Percentiles rank a stretch among this genome's conserved stretches.
Conservation (phyloP, 768 basidiomycete genomes). For the Boletellus emodensis region DNA sequence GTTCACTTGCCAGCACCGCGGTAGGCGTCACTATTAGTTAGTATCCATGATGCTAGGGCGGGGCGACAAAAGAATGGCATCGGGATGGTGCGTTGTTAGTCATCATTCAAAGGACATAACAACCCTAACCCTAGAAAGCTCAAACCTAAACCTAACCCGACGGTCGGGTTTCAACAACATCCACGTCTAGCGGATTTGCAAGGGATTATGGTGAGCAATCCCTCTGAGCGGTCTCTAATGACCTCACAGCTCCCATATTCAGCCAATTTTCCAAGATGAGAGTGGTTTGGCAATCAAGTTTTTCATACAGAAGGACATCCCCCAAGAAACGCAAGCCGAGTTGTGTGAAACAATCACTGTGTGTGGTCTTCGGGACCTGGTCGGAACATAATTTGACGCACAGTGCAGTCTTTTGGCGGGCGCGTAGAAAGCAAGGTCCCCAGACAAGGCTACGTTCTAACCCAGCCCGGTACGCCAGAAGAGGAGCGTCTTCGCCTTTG, state of each 20-base stretch:
- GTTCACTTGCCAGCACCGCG: too few species aligned
- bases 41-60: too few species aligned
- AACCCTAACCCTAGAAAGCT: conserved; percentile 18
- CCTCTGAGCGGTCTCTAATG: not conserved
- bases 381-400: conserved; percentile 5
- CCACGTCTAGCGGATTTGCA: not conserved
- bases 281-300: conserved; percentile 73
- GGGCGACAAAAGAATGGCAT: too few species aligned
- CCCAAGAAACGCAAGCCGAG: conserved; percentile 63
- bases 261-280: conserved; percentile 73
- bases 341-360: conserved; percentile 74
- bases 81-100: conserved; percentile 1
- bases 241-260: conserved; percentile 1
- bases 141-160: conserved; percentile 33
- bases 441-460: conserved; percentile 67
- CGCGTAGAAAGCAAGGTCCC: conserved; percentile 77
- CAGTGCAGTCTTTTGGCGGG: conserved; percentile 61
- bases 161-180: conserved; percentile 22
- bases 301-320: conserved; percentile 77
- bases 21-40: too few species aligned
- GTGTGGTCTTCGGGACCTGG: conserved; percentile 4
- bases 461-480: conserved; percentile 64
- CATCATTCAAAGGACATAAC: not conserved
- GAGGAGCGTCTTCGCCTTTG: conserved; percentile 73
- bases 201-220: conserved; percentile 20